phyloP scores from a whole-genome alignment of 2,329 filamentous ascomycete genomes.

The Aspergillus ochraceoroseus region DNA sequence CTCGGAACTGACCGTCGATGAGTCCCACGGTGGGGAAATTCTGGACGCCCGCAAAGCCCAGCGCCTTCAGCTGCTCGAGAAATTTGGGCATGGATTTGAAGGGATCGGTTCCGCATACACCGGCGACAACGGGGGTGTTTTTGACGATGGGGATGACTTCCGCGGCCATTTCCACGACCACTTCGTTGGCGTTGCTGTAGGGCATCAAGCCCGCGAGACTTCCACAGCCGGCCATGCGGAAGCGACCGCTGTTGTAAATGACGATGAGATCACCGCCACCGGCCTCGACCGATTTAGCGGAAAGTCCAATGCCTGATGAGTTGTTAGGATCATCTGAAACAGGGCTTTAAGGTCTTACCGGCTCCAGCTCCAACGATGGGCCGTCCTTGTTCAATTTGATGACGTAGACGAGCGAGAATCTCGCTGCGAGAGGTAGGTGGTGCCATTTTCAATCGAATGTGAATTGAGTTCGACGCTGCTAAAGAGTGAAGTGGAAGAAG shows the following conservation, averaged over 20 bases:
- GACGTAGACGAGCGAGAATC: constrained; percentile 53
- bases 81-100: constrained; percentile 60
- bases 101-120: constrained; percentile 66
- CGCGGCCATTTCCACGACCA: constrained; percentile 64
- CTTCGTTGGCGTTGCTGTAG: constrained; percentile 65
- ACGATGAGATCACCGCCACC: constrained; percentile 66
- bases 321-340: background rate
- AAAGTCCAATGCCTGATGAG: constrained; percentile 59
- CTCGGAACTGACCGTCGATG: constrained; percentile 63
- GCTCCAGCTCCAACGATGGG: constrained; percentile 66
- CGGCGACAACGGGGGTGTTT: constrained; percentile 62
- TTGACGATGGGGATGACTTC: constrained; percentile 63
- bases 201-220: constrained; percentile 67
- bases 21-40: constrained; percentile 70
- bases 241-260: constrained; percentile 67
- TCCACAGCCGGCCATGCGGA: constrained; percentile 67
- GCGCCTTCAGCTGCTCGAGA: constrained; percentile 54
- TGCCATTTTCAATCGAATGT: too few species aligned
- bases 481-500: too few species aligned
- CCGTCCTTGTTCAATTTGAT: constrained; percentile 52
- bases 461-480: too few species aligned
- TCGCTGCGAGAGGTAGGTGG: constrained; percentile 55
- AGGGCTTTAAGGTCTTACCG: too few species aligned
- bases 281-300: constrained; percentile 64
- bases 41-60: constrained; percentile 66